phyloP scores from a whole-genome alignment of 1,284 basidiomycete genomes.

The Ceratobasidium sp. region DNA sequence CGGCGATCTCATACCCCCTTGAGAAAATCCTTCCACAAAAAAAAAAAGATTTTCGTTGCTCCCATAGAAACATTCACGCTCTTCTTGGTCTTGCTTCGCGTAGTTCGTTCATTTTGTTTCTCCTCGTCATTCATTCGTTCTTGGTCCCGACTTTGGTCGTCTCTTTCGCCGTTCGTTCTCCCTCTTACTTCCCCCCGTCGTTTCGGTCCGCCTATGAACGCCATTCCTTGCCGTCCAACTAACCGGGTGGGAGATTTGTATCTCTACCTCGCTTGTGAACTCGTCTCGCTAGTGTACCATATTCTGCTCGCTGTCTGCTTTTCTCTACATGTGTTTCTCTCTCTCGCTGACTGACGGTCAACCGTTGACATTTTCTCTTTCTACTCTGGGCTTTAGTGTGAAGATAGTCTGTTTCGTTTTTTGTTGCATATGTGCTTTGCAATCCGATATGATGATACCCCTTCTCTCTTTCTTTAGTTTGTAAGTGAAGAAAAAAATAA shows the following conservation, averaged over 20 bases:
- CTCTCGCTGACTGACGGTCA: slow-evolving; percentile 10
- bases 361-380: background rate
- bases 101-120: background rate
- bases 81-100: background rate
- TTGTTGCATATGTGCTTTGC: background rate
- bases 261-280: background rate
- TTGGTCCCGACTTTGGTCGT: background rate
- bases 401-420: background rate
- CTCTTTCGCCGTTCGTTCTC: slow-evolving; percentile 2
- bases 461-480: background rate
- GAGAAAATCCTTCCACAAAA: background rate
- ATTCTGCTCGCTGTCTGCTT: background rate
- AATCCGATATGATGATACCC: slow-evolving; percentile 29
- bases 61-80: slow-evolving; percentile 31
- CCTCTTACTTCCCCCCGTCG: background rate
- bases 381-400: too few relatives aligned
- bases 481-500: background rate
- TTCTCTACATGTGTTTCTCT: background rate
- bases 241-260: slow-evolving; percentile 26
- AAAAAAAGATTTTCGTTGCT: background rate
- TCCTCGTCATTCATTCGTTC: slow-evolving; percentile 1
- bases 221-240: slow-evolving; percentile 15
- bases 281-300: slow-evolving; percentile 1
- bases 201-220: background rate
- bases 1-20: background rate